Percentiles rank a stretch among this genome's conserved stretches.
Conservation (phyloP, 1,284 basidiomycete species). For the Anthracocystis panici-leucophaei region DNA sequence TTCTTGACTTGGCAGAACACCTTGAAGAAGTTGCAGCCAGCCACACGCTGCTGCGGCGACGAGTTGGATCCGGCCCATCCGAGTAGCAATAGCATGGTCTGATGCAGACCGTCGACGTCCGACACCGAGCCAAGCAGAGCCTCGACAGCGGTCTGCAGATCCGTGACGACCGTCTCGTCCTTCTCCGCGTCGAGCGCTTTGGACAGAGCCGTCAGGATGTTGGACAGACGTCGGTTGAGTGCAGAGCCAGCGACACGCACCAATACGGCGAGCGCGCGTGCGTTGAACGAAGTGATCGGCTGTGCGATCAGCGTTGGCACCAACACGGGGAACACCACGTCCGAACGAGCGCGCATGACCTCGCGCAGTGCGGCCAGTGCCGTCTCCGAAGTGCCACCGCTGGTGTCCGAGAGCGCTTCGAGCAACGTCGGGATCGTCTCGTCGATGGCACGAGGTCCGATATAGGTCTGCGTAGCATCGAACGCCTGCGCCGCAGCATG, state of each 20-base stretch:
- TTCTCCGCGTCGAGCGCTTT: constrained; percentile 58
- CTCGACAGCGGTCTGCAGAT: constrained; percentile 50
- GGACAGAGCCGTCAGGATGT: constrained; percentile 64
- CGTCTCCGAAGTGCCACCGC: constrained; percentile 85
- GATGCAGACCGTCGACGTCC: constrained; percentile 64
- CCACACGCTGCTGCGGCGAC: constrained; percentile 50
- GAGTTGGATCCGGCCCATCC: constrained; percentile 62
- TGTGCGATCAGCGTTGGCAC: constrained; percentile 90
- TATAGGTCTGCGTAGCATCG: constrained; percentile 88
- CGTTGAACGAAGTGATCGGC: constrained; percentile 95
- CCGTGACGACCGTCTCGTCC: constrained; percentile 49
- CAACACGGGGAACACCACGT: constrained; percentile 95
- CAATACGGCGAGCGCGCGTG: constrained; percentile 87
- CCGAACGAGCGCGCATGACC: constrained; percentile 73
- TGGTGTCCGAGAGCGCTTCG: constrained; percentile 77
- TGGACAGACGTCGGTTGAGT: constrained; percentile 74
- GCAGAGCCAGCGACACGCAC: constrained; percentile 93
- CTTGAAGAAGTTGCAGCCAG: constrained; percentile 60
- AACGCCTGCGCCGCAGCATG: constrained; percentile 93
- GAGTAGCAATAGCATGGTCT: constrained; percentile 67
- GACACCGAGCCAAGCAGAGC: constrained; percentile 58
- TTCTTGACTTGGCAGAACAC: constrained; percentile 62
- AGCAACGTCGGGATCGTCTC: constrained; percentile 95
- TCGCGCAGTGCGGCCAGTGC: constrained; percentile 89
- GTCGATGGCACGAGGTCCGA: constrained; percentile 92